Evolutionary conservation across 352 stramenopile genomes (phyloP).

Genomic region (Pythium folliculosum): DNA sequence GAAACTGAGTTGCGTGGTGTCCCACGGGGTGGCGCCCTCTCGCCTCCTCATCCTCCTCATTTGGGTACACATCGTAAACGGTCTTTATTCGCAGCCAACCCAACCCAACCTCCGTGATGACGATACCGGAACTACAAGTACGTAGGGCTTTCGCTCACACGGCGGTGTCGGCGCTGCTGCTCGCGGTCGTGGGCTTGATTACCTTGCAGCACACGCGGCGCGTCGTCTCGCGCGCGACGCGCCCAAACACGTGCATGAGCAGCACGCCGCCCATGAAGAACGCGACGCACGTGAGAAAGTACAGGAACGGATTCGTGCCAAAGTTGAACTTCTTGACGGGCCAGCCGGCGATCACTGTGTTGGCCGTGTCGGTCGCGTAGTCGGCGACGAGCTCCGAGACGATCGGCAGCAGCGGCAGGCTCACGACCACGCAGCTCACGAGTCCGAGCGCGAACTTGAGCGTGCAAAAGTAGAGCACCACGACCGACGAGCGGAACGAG

Average conservation of each 20-base stretch:
- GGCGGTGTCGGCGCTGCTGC: no score
- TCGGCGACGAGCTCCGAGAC: slow-evolving; percentile 31
- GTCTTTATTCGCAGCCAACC: no score
- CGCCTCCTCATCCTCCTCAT: no score
- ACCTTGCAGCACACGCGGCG: slow-evolving; percentile 23
- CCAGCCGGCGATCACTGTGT: slow-evolving; percentile 25
- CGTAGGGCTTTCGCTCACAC: no score
- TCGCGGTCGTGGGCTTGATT: slow-evolving; percentile 16
- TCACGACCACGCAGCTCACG: slow-evolving; percentile 35
- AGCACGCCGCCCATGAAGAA: slow-evolving; percentile 30
- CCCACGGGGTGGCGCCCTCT: no score
- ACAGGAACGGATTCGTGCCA: slow-evolving; percentile 33
- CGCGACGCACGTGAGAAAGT: slow-evolving; percentile 29
- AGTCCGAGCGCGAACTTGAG: slow-evolving; percentile 45
- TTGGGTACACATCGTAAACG: no score
- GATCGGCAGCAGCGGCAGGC: slow-evolving; percentile 37
- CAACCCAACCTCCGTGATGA: no score
- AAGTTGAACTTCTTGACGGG: slow-evolving; percentile 33
- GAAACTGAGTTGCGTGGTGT: no score
- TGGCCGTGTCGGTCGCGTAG: slow-evolving; percentile 26
- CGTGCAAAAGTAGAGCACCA: slow-evolving; percentile 48
- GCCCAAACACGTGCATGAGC: slow-evolving; percentile 33
- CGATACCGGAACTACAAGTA: no score
- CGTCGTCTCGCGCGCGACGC: slow-evolving; percentile 25
- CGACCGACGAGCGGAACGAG: slow-evolving; percentile 26